Evolutionary conservation across 2,329 filamentous ascomycete species (phyloP).

Genomic region (Verticillium klebahnii): DNA sequence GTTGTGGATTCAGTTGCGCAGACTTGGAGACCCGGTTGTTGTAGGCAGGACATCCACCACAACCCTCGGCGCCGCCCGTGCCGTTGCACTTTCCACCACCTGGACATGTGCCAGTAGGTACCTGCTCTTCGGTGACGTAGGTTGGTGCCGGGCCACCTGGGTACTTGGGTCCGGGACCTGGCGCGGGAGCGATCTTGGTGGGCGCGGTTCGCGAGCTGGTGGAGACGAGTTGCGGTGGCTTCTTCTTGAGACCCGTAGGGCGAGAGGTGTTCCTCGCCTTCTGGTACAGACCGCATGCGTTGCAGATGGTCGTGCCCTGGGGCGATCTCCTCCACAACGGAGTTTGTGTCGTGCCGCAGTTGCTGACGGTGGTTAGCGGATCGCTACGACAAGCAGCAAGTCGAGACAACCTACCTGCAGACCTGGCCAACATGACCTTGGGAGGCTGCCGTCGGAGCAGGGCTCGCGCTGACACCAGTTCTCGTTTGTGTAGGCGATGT

Average conservation of each 20-base stretch:
- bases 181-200: slow-evolving; percentile 25
- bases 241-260: slow-evolving; percentile 89
- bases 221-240: slow-evolving; percentile 54
- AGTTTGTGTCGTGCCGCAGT: slow-evolving; percentile 90
- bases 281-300: slow-evolving; percentile 91
- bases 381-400: background rate
- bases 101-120: slow-evolving; percentile 81
- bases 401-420: slow-evolving; percentile 56
- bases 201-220: slow-evolving; percentile 37
- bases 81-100: slow-evolving; percentile 94
- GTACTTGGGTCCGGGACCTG: slow-evolving; percentile 33
- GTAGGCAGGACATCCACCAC: slow-evolving; percentile 92
- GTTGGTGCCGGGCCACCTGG: slow-evolving; percentile 50
- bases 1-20: slow-evolving; percentile 62
- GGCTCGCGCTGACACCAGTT: slow-evolving; percentile 8
- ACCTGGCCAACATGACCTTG: slow-evolving; percentile 54
- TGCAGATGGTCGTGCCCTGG: slow-evolving; percentile 91
- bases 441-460: slow-evolving; percentile 7
- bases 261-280: slow-evolving; percentile 90
- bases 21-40: slow-evolving; percentile 95
- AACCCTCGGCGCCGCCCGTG: slow-evolving; percentile 90
- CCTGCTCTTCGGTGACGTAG: slow-evolving; percentile 74
- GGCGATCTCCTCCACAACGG: slow-evolving; percentile 93
- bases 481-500: slow-evolving; percentile 6
- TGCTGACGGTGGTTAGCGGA: slow-evolving; percentile 50